A percentile compares a stretch with the other conserved stretches of the same genome.
These are phyloP conservation scores for Agaricus sinodeliciosus DNA, from an alignment of 768 basidiomycete genomes.

Conservation along the genomic window DNA sequence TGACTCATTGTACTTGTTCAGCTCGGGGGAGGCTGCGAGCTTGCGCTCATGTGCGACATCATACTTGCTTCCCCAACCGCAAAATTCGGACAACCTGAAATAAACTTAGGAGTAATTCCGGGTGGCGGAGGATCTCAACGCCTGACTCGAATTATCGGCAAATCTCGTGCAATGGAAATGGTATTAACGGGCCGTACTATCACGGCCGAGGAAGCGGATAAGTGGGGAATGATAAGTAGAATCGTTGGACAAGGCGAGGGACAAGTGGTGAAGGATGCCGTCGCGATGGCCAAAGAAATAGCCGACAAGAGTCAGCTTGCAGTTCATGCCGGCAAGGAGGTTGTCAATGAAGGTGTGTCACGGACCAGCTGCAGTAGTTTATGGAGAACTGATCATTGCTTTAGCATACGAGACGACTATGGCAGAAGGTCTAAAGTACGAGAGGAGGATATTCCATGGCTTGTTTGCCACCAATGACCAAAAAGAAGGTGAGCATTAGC, in stretches of 20 bases:
- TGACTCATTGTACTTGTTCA: neutral
- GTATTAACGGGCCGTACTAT: slow-evolving; percentile 83
- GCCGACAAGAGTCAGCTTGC: slow-evolving; percentile 79
- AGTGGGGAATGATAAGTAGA: slow-evolving; percentile 83
- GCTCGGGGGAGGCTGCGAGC: slow-evolving; percentile 97
- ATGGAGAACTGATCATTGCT: slow-evolving; percentile 3
- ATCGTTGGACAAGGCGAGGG: slow-evolving; percentile 75
- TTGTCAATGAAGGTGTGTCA: slow-evolving; percentile 74
- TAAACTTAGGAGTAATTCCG: slow-evolving; percentile 92
- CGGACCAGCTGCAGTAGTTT: neutral
- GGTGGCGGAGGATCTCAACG: slow-evolving; percentile 94
- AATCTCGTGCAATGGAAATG: slow-evolving; percentile 93
- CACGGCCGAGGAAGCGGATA: slow-evolving; percentile 72
- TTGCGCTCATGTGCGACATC: slow-evolving; percentile 95
- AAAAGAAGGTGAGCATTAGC: slow-evolving; percentile 71
- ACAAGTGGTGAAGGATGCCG: slow-evolving; percentile 79
- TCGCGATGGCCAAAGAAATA: slow-evolving; percentile 72
- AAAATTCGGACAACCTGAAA: slow-evolving; percentile 93
- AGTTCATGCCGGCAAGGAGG: slow-evolving; percentile 87
- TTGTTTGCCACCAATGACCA: slow-evolving; percentile 93
- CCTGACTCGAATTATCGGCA: slow-evolving; percentile 78
- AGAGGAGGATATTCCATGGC: slow-evolving; percentile 85
- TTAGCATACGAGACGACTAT: slow-evolving; percentile 77
- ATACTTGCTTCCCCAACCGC: slow-evolving; percentile 87
- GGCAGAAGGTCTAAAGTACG: slow-evolving; percentile 78